Evolutionary conservation across 345 rosid species (phyloP).

Genomic region (Salix suchowensis): DNA sequence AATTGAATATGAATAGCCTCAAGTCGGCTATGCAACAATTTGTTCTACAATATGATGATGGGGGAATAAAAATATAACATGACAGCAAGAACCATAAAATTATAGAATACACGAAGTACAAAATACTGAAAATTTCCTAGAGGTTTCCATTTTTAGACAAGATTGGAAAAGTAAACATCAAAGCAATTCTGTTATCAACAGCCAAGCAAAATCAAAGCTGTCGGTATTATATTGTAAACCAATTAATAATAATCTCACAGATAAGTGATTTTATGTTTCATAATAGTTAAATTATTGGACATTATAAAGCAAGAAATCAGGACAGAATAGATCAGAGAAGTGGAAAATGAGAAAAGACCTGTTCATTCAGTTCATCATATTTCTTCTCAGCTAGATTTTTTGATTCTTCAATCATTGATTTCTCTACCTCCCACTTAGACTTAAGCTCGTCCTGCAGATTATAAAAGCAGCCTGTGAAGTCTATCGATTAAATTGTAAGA

Average conservation of each 20-base stretch:
- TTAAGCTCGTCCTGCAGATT: constrained; percentile 55
- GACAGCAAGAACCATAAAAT: not conserved
- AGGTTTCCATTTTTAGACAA: too few species aligned
- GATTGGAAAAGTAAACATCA: too few species aligned
- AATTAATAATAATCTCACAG: too few species aligned
- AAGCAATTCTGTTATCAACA: too few species aligned
- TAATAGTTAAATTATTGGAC: not conserved
- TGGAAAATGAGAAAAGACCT: constrained; percentile 41
- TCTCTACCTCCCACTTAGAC: constrained; percentile 66
- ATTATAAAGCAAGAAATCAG: too few species aligned
- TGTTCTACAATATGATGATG: constrained; percentile 45
- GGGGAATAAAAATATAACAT: not conserved
- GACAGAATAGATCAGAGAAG: not conserved
- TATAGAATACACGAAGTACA: not conserved
- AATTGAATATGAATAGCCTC: constrained; percentile 79
- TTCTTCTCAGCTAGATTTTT: constrained; percentile 67
- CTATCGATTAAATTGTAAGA: too few species aligned
- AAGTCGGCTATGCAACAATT: constrained; percentile 66
- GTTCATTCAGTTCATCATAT: constrained; percentile 74
- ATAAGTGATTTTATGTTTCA: too few species aligned
- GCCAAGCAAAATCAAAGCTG: too few species aligned
- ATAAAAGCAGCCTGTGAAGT: constrained; percentile 2
- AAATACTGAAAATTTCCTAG: too few species aligned
- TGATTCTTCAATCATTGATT: constrained; percentile 50
- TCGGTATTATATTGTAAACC: too few species aligned